These are phyloP conservation scores for Gastrolobium villosum DNA, from an alignment of 306 rosid species.

Conservation along the genomic window DNA sequence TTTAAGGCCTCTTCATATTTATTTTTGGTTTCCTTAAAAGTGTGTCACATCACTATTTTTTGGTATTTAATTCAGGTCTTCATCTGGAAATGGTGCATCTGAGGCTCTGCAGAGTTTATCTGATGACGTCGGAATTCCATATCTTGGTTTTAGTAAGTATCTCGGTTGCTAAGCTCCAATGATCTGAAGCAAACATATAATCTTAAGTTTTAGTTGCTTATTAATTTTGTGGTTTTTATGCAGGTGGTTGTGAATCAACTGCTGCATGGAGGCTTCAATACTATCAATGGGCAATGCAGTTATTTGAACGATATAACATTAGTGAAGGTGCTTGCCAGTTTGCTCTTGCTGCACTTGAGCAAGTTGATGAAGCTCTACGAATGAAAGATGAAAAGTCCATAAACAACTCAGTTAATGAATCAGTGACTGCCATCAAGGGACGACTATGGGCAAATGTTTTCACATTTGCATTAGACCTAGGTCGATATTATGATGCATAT, in stretches of 20 bases:
- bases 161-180: conserved; percentile 29
- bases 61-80: conserved; percentile 67
- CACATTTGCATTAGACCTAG: conserved; percentile 88
- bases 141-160: conserved; percentile 74
- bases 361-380: conserved; percentile 80
- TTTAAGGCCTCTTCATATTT: conserved; percentile 18
- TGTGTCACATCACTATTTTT: conserved; percentile 30
- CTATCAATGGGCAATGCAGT: conserved; percentile 95
- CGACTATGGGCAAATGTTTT: conserved; percentile 95
- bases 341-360: conserved; percentile 99
- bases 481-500: conserved; percentile 81
- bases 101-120: conserved; percentile 87
- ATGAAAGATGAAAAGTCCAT: conserved; percentile 51
- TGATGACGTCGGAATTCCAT: conserved; percentile 66
- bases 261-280: conserved; percentile 85
- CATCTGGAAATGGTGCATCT: conserved; percentile 83
- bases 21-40: conserved; percentile 25
- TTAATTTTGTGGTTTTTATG: conserved; percentile 36
- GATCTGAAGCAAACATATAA: conserved; percentile 36
- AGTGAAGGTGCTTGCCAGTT: conserved; percentile 95
- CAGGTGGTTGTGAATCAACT: conserved; percentile 67
- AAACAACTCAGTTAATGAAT: conserved; percentile 61
- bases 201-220: conserved; percentile 7
- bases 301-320: conserved; percentile 85
- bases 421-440: conserved; percentile 77